Base-by-base conservation (phyloP, 805 yeast species). In the Starmerella etchellsii region DNA sequence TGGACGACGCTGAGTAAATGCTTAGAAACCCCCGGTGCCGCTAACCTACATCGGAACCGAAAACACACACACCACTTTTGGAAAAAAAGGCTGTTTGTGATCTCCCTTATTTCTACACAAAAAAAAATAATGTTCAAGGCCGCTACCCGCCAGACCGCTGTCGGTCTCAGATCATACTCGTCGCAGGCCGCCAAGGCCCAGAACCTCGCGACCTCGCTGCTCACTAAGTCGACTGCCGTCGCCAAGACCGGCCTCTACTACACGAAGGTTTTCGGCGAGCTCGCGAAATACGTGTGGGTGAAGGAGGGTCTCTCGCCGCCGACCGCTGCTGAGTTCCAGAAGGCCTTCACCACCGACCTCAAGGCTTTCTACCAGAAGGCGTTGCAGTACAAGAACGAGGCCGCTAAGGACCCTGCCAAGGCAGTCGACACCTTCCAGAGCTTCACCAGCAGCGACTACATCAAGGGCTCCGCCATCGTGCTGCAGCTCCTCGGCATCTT, bases 271-370 rank as follows among this genome's bases (percentile, higher is more conserved):
- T 59, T 66, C 41, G 75, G 69, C 47, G 81, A 76, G 62, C 60
- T 76, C 53, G 75, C 71, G 46, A 81, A 81, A 65, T 73, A 75
- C 63, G 81, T 91, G 48, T 91, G 88, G 74, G 66, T 77, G 59
- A 81, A 81, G 65, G 98, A 91, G 69, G 94, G 85, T 50, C 68
- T 91, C 54, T 82, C 93, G 47, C 97, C 97, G 49, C 98, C 98
- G 55, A 61, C 83, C 31, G 55, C 70, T 47, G 71, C 73, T 42
- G 84, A 84, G 62, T 70, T 88, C 68, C 78, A 81, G 67, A 66
- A 71, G 51, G 83, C 81, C 31, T 85, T 81, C 71, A 62, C 70
- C 52, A 32, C 43, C 14, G 47, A 42, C 25, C 30, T 40, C 25
- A 58, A 65, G 70, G 65, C 63, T 64, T 43, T 65, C 65, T 52